Percentiles rank a stretch among this genome's conserved stretches.
phyloP scores from a whole-genome alignment of 31 red algal genomes.

The Porphyra umbilicalis region DNA sequence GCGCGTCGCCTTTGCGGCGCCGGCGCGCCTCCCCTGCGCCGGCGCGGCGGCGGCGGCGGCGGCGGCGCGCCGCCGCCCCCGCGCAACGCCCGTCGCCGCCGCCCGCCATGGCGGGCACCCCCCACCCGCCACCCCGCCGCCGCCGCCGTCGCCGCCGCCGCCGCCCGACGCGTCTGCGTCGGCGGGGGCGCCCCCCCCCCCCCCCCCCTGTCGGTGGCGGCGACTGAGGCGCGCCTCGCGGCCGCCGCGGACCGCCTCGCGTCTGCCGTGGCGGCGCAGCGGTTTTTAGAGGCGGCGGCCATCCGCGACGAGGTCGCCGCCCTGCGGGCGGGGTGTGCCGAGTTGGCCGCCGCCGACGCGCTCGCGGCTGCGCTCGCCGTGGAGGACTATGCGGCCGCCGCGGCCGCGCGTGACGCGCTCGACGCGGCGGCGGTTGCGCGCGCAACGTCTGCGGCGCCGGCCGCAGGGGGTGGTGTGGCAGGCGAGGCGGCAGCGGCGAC shows the following conservation, averaged over 20 bases:
- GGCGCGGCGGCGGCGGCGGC: not conserved
- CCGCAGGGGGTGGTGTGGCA: too few relatives aligned
- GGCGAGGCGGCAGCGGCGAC: not conserved
- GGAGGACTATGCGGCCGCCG: not conserved
- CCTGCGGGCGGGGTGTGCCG: not conserved
- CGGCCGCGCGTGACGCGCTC: not conserved
- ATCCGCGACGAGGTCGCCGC: not conserved
- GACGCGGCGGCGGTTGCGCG: not conserved
- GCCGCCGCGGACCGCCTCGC: not conserved
- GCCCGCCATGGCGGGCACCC: too few relatives aligned
- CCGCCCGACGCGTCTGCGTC: not conserved
- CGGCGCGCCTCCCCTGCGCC: not conserved
- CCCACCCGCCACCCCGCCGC: too few relatives aligned
- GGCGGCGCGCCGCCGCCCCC: too few relatives aligned
- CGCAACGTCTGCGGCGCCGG: not conserved
- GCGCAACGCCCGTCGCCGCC: too few relatives aligned
- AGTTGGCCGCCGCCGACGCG: not conserved
- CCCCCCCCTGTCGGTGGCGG: not conserved
- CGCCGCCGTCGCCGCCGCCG: not conserved
- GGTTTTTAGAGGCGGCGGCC: not conserved
- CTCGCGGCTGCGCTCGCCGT: not conserved
- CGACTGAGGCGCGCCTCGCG: not conserved
- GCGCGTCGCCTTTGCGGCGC: not conserved
- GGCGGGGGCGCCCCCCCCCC: not conserved
- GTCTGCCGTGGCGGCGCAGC: not conserved